Evolutionary conservation across 768 basidiomycete genomes (phyloP).

Genomic region (Serendipita sp.): DNA sequence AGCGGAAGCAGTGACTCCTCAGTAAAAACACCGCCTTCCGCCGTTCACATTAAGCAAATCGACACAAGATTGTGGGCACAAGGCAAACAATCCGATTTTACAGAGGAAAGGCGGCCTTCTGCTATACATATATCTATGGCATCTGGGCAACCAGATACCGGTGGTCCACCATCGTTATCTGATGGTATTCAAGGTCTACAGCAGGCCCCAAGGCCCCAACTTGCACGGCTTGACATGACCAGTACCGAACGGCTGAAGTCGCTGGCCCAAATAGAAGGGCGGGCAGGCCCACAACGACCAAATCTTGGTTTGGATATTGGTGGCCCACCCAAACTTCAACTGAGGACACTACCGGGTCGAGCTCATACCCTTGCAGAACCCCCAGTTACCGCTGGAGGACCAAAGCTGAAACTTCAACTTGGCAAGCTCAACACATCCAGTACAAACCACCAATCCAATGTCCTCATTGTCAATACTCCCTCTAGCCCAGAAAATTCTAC

Average conservation of each 20-base stretch:
- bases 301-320: neutral
- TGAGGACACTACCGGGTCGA: constrained; percentile 8
- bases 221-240: neutral
- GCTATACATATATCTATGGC: neutral
- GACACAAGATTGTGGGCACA: neutral
- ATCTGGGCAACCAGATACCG: neutral
- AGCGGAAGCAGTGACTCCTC: neutral
- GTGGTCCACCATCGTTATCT: neutral
- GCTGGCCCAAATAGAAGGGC: constrained; percentile 4
- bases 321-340: constrained; percentile 10
- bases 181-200: neutral
- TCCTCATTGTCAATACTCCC: constrained; percentile 2
- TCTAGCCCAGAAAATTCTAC: constrained; percentile 4
- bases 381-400: constrained; percentile 1
- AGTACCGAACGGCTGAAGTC: constrained; percentile 5
- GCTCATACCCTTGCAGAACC: constrained; percentile 7
- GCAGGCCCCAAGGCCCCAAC: neutral
- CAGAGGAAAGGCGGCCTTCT: neutral
- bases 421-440: constrained; percentile 6
- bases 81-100: neutral
- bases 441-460: neutral
- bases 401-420: constrained; percentile 7
- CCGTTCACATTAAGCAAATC: neutral
- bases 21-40: neutral
- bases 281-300: neutral